A percentile compares a stretch with the other conserved stretches of the same genome.
Conservation (phyloP, 805 yeast genomes). For the Teunomyces kruisii region DNA sequence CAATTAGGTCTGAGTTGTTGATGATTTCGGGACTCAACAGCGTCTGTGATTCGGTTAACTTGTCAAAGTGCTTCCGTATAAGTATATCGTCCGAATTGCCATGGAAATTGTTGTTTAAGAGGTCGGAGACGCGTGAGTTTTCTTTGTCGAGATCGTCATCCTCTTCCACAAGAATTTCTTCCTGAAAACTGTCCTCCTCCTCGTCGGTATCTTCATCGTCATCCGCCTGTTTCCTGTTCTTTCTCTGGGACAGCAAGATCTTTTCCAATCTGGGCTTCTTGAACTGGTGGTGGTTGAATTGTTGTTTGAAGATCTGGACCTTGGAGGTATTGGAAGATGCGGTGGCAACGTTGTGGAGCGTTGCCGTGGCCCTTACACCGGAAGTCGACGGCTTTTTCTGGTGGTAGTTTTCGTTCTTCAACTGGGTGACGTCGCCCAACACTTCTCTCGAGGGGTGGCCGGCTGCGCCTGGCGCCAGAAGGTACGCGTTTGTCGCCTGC, state of each 20-base stretch:
- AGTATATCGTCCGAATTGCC: slow-evolving; percentile 9
- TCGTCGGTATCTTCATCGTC: slow-evolving; percentile 12
- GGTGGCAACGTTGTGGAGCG: not conserved
- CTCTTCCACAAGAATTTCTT: slow-evolving; percentile 11
- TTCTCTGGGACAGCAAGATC: slow-evolving; percentile 3
- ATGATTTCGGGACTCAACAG: slow-evolving; percentile 6
- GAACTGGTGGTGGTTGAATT: slow-evolving; percentile 13
- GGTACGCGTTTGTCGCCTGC: not conserved
- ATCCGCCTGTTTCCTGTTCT: slow-evolving; percentile 1
- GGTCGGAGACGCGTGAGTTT: slow-evolving; percentile 1
- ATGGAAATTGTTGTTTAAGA: not conserved
- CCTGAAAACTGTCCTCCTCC: slow-evolving; percentile 12
- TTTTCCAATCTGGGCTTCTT: slow-evolving; percentile 23
- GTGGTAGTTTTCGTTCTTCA: slow-evolving; percentile 15
- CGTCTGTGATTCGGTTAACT: not conserved
- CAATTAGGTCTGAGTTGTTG: slow-evolving; percentile 6
- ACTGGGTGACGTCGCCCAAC: slow-evolving; percentile 29
- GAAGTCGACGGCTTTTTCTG: not conserved
- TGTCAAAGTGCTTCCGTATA: slow-evolving; percentile 8
- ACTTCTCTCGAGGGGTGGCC: slow-evolving; percentile 22
- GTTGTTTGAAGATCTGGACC: slow-evolving; percentile 19
- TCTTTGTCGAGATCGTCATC: slow-evolving; percentile 8
- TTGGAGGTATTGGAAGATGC: slow-evolving; percentile 10
- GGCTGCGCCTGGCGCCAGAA: not conserved
- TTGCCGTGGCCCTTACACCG: not conserved